Percentiles rank a stretch among this genome's conserved stretches.
Conservation (phyloP, 495 filamentous ascomycete genomes). For the Talaromyces ruber region DNA sequence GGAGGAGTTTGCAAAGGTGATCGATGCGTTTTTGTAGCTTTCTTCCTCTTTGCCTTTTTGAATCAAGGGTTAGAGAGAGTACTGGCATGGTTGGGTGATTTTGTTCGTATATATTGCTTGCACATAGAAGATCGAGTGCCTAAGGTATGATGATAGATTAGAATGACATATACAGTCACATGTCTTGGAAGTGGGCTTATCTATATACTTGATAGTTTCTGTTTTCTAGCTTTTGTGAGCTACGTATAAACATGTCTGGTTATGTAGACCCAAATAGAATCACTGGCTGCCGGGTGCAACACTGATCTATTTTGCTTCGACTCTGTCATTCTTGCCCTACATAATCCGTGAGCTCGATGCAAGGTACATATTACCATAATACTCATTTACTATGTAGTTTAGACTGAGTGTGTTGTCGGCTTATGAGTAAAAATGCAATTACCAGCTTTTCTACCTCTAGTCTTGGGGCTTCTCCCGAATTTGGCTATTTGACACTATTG, state of each 20-base stretch:
- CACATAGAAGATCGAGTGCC: not conserved
- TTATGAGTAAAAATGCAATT: too few relatives aligned
- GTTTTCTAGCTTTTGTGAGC: not conserved
- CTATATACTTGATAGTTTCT: too few relatives aligned
- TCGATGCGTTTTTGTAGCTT: constrained; percentile 40
- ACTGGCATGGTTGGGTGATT: not conserved
- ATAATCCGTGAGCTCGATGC: too few relatives aligned
- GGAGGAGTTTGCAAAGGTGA: constrained; percentile 51
- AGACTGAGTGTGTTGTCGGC: too few relatives aligned
- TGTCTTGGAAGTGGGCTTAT: not conserved
- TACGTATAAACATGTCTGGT: not conserved
- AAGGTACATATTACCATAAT: too few relatives aligned
- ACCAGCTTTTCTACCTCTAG: too few relatives aligned
- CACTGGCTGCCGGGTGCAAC: too few relatives aligned
- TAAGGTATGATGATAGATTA: not conserved
- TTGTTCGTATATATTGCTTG: not conserved
- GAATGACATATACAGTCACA: not conserved
- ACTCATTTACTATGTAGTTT: too few relatives aligned
- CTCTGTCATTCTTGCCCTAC: not conserved
- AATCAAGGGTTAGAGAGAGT: not conserved
- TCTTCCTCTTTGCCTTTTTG: not conserved
- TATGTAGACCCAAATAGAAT: too few relatives aligned
- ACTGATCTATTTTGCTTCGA: not conserved
- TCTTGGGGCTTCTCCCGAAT: too few relatives aligned
- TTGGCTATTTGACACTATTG: too few relatives aligned